These are phyloP conservation scores for Trypethelium eluteriae DNA, from an alignment of 495 filamentous ascomycete species.

Conservation along the genomic window DNA sequence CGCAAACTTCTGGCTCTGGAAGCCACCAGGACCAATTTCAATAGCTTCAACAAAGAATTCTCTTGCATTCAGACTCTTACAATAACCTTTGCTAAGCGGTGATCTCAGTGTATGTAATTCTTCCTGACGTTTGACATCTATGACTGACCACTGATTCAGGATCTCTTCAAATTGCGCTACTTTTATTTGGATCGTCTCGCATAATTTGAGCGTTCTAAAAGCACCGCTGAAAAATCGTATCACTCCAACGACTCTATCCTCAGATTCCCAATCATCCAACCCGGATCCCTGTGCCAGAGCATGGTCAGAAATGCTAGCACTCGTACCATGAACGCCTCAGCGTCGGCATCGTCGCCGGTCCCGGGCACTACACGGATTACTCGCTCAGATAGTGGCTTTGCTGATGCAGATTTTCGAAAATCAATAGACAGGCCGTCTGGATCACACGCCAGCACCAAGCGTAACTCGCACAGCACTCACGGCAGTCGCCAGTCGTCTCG, in stretches of 20 bases:
- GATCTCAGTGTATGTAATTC: too few species aligned
- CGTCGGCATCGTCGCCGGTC: neutral
- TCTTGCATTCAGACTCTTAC: neutral
- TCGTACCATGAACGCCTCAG: neutral
- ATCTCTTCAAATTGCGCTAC: neutral
- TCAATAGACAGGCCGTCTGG: neutral
- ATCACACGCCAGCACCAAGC: neutral
- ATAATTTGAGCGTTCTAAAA: neutral
- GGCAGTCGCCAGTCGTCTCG: neutral
- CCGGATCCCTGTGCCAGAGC: neutral
- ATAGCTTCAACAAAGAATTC: neutral
- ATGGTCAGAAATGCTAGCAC: neutral
- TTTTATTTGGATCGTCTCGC: neutral
- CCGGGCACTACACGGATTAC: neutral
- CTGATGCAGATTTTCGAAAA: neutral
- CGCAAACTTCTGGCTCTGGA: neutral
- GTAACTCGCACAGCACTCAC: neutral
- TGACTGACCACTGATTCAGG: slow-evolving; percentile 1
- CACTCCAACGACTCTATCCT: neutral
- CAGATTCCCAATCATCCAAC: neutral
- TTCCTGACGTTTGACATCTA: neutral
- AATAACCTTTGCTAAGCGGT: too few species aligned
- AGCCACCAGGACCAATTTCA: neutral
- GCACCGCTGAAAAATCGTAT: neutral
- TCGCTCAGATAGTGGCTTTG: neutral